Evolutionary conservation across 176 grass and related monocot genomes (phyloP), one percentile per base, ranked within the genome.

Genomic region (Pontederia paniculata): DNA sequence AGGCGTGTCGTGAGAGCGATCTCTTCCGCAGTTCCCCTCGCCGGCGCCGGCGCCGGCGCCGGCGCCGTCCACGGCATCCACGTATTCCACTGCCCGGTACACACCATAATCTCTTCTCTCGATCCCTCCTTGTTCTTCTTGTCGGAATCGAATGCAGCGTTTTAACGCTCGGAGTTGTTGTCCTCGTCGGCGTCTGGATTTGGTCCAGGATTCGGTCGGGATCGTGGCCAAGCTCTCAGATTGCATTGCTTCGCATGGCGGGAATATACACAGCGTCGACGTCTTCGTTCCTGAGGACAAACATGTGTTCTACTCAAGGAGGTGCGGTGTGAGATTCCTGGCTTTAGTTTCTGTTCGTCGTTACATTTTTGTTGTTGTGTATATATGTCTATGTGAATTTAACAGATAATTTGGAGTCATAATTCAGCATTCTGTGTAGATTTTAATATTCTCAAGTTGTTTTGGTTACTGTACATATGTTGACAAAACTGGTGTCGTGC

Each of bases 241-340:
- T 43, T 86, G 90, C 74, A 96, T 89, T 62, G 79, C 90, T 54
- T 89, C 86, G 16, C 72, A 74, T 49, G 91, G 91, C 62, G 89
- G 89, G 21, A 95, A 85, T 77, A 95, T 95, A 65, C 81, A 88
- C 75, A 79, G 75, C 70, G 79, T 94, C 44, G 83, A 94, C 70
- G 88, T 96, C 64, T 96, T 96, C 64, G 85, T 96, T 19, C 90
- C 90, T 23, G 79, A 79, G 23, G 53, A 89, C 47, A 77, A 69
- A 55, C 79, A 76, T 44, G 48, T 80, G 20, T 96, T 96, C 64
- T 96, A 96, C 71, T 86, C 85, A 28, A 84, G 85, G 58, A 86
- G 85, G 89, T 83, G 23, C 19, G 60, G 17, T 5, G 45, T 63
- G 15, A n/a, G n/a, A 37, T 37, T 37, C 28, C 28, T 44, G 43